Base-by-base conservation (phyloP, 176 grass and related monocot genomes). In the Oryza coarctata region DNA sequence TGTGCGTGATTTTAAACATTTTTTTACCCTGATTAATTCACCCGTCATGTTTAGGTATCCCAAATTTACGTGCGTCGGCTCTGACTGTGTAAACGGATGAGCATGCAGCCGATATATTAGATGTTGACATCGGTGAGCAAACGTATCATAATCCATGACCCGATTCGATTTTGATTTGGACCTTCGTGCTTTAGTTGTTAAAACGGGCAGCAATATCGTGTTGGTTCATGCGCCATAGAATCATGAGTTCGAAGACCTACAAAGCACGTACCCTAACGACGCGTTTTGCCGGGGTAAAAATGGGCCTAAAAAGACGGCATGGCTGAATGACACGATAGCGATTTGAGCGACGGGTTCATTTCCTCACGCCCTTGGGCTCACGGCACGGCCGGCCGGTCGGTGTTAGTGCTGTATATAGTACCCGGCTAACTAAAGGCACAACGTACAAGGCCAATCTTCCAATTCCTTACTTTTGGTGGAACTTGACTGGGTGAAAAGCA, bases 241-340 rank as follows among this genome's bases (percentile, higher is more conserved):
- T 70, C 11, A 9, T 34, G 28, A 27, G 30, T 32, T 68, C 6
- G 2, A 43, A 44, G 26, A 75, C 84, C 78, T 69, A 12, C 47
- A 1, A 23, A 41, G 70, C 77, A 43, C 43, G 84, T 27, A 74
- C 32, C 44, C 76, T 57, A 11, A 9, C 4, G 58, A 81, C 84
- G 70, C 84, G 84, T 81, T 75, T 86, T 75, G 70, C 70, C 44
- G 43, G 69, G 17, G 60, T 18, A 30, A 76, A 39, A 73, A 26
- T 17, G 41, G n/a, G 58, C 83, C 65, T 52, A 20, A 28, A 50
- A 30, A 10, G 74, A 70, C 33, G 1, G 11, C 52, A 63, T 12
- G 45, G 62, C 45, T 4, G 47, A 47, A 57, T 9, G 26, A 58
- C 6, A 63, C 74, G 49, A 58, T 29, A 38, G 49, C 34, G 26